These are phyloP conservation scores for Rosa hybrid DNA, from an alignment of 331 rosid species.

Conservation along the genomic window DNA sequence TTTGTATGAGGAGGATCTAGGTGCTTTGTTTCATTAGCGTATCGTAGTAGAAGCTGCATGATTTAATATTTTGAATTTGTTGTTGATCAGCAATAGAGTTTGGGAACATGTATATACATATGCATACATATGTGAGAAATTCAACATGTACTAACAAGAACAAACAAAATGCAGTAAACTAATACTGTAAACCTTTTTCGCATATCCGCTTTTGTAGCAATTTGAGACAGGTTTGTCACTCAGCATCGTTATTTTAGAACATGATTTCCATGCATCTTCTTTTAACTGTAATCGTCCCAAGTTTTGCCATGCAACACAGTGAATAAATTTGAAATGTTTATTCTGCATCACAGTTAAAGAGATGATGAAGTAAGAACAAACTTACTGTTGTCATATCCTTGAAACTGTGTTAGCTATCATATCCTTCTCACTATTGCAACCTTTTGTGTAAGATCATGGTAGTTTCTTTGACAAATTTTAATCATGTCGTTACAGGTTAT, in stretches of 20 bases:
- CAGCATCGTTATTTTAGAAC: slow-evolving; percentile 3
- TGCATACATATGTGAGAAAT: not conserved
- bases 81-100: not conserved
- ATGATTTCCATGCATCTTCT: slow-evolving; percentile 23
- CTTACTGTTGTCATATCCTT: not conserved
- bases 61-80: not conserved
- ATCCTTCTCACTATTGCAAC: not conserved
- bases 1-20: slow-evolving; percentile 22
- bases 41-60: slow-evolving; percentile 34
- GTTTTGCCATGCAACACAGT: slow-evolving; percentile 26
- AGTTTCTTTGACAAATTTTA: not conserved
- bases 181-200: slow-evolving; percentile 18
- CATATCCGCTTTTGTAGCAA: slow-evolving; percentile 27
- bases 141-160: not conserved
- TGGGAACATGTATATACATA: not conserved
- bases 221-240: slow-evolving; percentile 11
- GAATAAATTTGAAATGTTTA: slow-evolving; percentile 23
- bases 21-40: slow-evolving; percentile 30
- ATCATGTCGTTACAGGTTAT: not conserved
- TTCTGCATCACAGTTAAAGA: slow-evolving; percentile 14
- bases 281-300: too few relatives aligned
- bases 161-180: not conserved
- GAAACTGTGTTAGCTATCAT: not conserved
- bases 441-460: not conserved
- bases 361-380: not conserved